Evolutionary conservation across 495 filamentous ascomycete genomes (phyloP), one percentile per base, ranked within the genome.

Genomic region (Physcia stellaris): DNA sequence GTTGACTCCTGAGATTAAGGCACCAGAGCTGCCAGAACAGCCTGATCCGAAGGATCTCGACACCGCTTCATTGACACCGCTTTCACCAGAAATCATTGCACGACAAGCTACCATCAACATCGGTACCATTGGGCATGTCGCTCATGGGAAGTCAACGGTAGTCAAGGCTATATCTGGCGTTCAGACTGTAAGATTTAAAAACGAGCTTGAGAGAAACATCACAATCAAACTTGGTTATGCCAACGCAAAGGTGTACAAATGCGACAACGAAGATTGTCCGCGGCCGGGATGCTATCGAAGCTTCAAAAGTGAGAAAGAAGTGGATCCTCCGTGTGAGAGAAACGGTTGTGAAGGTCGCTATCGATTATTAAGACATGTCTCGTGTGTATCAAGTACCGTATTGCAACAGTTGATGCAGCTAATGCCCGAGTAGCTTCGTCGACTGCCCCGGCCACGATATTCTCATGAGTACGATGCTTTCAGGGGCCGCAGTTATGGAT

Each of bases 401-500:
- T 38, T 13, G 36, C 24, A 17, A 39, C 29, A 20, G 35, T 1
- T 24, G 7, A 23, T 33, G 21, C 12, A 17, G 22, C 44, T 54
- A 38, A 51, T 17, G 50, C 42, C 24, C 4, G 10, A 34, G 42
- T 21, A 86, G 77, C 12, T 98, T 98, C 59, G 92, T 98, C 41
- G 90, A 98, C 61, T 98, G 90, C 71, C 90, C 90, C 24, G 90
- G 90, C 61, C 90, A 98, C 79, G 90, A 98, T 64, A 98, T 98
- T 84, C 86, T 98, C 54, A 98, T 98, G 90, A 94, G 87, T 62
- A 98, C 90, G 42, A 98, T 96, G 90, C 78, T 96, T 64, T 98
- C 90, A 56, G 92, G 90, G 54, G 90, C 90, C 52, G 90, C 90
- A 30, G 90, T 98, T 69, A 98, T 98, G 90, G 90, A 98, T 60